Conservation (phyloP, 257 asterid genomes). For the Solanum pimpinellifolium region DNA sequence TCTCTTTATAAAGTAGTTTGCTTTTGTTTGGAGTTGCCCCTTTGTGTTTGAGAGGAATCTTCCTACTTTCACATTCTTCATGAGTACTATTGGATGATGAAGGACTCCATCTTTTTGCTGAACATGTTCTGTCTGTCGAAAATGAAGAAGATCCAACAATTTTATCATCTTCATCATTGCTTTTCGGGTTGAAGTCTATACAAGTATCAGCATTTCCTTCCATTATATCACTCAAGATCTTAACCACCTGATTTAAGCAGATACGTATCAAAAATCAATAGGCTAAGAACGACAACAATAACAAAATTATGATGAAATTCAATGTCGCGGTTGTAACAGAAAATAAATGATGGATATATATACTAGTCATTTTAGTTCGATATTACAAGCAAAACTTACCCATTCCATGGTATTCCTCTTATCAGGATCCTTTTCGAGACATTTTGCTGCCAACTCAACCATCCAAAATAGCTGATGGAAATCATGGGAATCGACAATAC, state of each 20-base stretch:
- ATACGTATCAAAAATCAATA: background rate
- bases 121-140: background rate
- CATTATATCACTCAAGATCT: background rate
- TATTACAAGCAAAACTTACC: conserved; percentile 19
- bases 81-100: background rate
- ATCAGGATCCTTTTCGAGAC: conserved; percentile 46
- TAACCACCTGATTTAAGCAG: background rate
- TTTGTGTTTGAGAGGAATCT: background rate
- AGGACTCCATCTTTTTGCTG: background rate
- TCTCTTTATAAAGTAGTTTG: background rate
- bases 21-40: background rate
- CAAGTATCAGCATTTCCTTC: background rate
- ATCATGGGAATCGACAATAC: conserved; percentile 53
- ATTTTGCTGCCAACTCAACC: conserved; percentile 52
- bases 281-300: background rate
- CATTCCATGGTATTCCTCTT: conserved; percentile 47
- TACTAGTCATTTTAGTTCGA: background rate
- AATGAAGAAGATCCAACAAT: background rate
- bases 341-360: background rate
- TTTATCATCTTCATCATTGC: background rate
- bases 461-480: conserved; percentile 64
- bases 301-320: background rate
- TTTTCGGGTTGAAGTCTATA: background rate
- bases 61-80: background rate
- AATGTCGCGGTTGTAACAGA: background rate